Base-by-base conservation (phyloP, 2,329 filamentous ascomycete genomes). In the Dactylonectria macrodidyma region DNA sequence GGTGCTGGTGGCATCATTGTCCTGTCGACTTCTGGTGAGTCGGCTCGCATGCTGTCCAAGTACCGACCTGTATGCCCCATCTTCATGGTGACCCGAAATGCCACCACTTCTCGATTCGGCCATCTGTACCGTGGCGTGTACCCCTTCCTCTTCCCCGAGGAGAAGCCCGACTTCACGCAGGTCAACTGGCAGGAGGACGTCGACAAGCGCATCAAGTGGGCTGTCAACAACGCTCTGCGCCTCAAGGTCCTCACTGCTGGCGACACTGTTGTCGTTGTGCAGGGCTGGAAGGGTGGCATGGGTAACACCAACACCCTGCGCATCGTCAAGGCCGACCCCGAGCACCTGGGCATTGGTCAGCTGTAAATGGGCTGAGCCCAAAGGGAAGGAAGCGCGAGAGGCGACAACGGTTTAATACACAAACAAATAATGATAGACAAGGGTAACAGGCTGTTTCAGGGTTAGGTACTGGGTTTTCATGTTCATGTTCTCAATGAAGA, bases 141-240 rank as follows among this genome's bases (percentile, higher is more conserved):
- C 82, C 96, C 96, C 66, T 99, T 99, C 92, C 88, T 93, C 78
- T 98, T 98, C 89, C 90, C 92, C 61, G 93, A 97, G 87, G 84
- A 86, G 77, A 98, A 98, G 91, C 96, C 96, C 76, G 94, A 99
- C 86, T 99, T 98, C 85, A 89, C 88, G 81, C 90, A 92, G 83
- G 90, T 92, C 78, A 95, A 97, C 85, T 99, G 96, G 96, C 96
- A 99, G 87, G 95, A 98, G 87, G 95, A 99, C 84, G 96, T 99
- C 76, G 96, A 99, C 85, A 91, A 92, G 81, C 94, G 96, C 80
- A 94, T 99, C 84, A 97, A 95, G 89, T 99, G 95, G 95, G 96
- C 94, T 81, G 94, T 99, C 81, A 86, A 89, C 81, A 90, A 95
- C 81, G 96, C 94, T 76, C 90, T 97, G 78, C 90, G 92, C 84